These are phyloP conservation scores for Exophiala sp. DNA, from an alignment of 2,329 filamentous ascomycete genomes.

Conservation along the genomic window DNA sequence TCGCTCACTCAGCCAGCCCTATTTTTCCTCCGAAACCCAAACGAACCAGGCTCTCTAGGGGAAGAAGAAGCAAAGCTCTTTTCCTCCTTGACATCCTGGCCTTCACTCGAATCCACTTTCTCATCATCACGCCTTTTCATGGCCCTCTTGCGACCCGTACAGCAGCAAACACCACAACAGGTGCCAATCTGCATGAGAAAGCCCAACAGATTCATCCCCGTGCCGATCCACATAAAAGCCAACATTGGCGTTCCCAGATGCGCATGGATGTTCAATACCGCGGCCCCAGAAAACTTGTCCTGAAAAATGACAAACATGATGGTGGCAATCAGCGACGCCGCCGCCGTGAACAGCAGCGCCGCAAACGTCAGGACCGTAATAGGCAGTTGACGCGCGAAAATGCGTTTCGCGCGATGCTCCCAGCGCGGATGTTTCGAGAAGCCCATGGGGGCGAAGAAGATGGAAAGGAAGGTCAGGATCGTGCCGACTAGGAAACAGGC, in stretches of 20 bases:
- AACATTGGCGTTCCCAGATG: constrained; percentile 69
- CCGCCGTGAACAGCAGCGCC: constrained; percentile 60
- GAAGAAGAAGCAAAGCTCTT: neutral
- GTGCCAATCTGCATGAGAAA: constrained; percentile 69
- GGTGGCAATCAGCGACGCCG: constrained; percentile 69
- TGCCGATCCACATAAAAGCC: constrained; percentile 82
- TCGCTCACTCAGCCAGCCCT: too few species aligned
- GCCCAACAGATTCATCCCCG: constrained; percentile 59
- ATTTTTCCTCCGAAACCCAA: neutral
- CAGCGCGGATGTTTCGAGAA: constrained; percentile 34
- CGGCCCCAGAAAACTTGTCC: constrained; percentile 61
- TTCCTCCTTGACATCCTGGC: neutral
- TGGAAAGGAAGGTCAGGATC: constrained; percentile 64
- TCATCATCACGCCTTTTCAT: constrained; percentile 8
- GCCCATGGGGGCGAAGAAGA: constrained; percentile 57
- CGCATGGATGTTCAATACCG: constrained; percentile 69
- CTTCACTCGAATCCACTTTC: too few species aligned
- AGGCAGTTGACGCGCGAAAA: constrained; percentile 53
- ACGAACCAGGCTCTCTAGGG: neutral
- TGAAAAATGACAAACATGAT: constrained; percentile 78
- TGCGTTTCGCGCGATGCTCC: constrained; percentile 34
- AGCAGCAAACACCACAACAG: constrained; percentile 60
- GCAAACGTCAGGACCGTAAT: constrained; percentile 63
- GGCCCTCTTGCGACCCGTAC: constrained; percentile 33
- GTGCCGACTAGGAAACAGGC: constrained; percentile 71